Conservation (phyloP, 371 early-diverging fungal species). For the Actinomucor elegans region DNA sequence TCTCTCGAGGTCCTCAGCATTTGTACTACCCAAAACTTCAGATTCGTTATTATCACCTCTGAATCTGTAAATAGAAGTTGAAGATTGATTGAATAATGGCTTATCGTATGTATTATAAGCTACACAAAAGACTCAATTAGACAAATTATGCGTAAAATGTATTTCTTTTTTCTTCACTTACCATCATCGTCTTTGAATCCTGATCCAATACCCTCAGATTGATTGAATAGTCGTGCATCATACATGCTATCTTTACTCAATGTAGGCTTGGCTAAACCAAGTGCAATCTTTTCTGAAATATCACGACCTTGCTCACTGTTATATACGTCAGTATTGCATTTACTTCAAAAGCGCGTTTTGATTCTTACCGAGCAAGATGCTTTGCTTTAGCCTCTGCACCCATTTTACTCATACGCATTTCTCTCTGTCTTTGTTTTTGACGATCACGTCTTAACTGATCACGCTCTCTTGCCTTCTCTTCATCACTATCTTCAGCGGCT, state of each 20-base stretch:
- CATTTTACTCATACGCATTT: conserved; percentile 88
- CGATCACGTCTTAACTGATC: conserved; percentile 87
- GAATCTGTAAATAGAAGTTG: conserved; percentile 82
- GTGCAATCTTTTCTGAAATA: conserved; percentile 96
- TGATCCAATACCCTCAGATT: conserved; percentile 79
- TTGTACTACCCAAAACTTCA: conserved; percentile 69
- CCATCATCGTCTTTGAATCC: conserved; percentile 89
- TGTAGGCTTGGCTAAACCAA: conserved; percentile 93
- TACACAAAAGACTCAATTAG: conserved; percentile 16
- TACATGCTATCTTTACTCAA: conserved; percentile 87
- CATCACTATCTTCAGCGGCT: conserved; percentile 34
- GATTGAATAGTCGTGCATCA: conserved; percentile 94
- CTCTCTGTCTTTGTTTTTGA: conserved; percentile 85
- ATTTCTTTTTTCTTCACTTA: too few species aligned
- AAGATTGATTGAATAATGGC: conserved; percentile 79
- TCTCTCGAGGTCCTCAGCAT: conserved; percentile 69
- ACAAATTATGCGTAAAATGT: too few species aligned
- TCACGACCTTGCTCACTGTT: conserved; percentile 78
- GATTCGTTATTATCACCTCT: conserved; percentile 62
- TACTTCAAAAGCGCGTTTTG: background rate
- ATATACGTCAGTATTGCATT: background rate
- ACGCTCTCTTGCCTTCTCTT: conserved; percentile 70
- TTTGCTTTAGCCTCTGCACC: conserved; percentile 86
- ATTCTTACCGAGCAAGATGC: conserved; percentile 64
- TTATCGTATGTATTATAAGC: conserved; percentile 88